Percentiles rank a stretch among this genome's conserved stretches.
Evolutionary conservation across 2,329 filamentous ascomycete species (phyloP).

Genomic region (Chaetomium strumarium): DNA sequence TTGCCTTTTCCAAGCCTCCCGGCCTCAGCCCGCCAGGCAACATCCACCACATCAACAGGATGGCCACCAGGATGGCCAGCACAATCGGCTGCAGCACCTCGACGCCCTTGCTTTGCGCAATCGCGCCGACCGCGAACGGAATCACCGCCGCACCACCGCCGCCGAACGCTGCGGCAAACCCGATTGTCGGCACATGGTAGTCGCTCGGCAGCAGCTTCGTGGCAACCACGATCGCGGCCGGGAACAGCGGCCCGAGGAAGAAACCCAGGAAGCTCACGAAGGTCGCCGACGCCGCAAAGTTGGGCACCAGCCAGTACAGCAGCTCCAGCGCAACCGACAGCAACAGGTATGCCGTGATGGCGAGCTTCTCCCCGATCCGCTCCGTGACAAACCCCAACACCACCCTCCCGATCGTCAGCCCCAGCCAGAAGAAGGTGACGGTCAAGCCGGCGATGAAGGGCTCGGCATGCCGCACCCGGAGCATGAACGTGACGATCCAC

Average conservation of each 20-base stretch:
- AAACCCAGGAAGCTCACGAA: slow-evolving; percentile 69
- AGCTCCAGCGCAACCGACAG: slow-evolving; percentile 60
- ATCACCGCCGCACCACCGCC: slow-evolving; percentile 64
- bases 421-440: slow-evolving; percentile 79
- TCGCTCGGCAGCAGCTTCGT: slow-evolving; percentile 69
- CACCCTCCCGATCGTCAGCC: slow-evolving; percentile 68
- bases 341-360: slow-evolving; percentile 58
- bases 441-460: slow-evolving; percentile 69
- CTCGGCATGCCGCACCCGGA: slow-evolving; percentile 62
- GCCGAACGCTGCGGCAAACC: slow-evolving; percentile 73
- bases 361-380: slow-evolving; percentile 63
- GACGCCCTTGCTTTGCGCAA: slow-evolving; percentile 54
- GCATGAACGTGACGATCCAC: slow-evolving; percentile 84
- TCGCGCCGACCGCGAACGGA: slow-evolving; percentile 62
- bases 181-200: slow-evolving; percentile 73
- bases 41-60: slow-evolving; percentile 41
- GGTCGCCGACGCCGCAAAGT: slow-evolving; percentile 66
- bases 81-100: slow-evolving; percentile 52
- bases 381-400: slow-evolving; percentile 72
- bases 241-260: slow-evolving; percentile 75
- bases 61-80: slow-evolving; percentile 41
- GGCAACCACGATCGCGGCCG: slow-evolving; percentile 64
- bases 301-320: slow-evolving; percentile 75
- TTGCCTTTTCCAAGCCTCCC: slow-evolving; percentile 38
- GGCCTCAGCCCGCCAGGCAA: slow-evolving; percentile 36